Base-by-base conservation (phyloP, 139 green algal genomes). In the Asterochloris erici region DNA sequence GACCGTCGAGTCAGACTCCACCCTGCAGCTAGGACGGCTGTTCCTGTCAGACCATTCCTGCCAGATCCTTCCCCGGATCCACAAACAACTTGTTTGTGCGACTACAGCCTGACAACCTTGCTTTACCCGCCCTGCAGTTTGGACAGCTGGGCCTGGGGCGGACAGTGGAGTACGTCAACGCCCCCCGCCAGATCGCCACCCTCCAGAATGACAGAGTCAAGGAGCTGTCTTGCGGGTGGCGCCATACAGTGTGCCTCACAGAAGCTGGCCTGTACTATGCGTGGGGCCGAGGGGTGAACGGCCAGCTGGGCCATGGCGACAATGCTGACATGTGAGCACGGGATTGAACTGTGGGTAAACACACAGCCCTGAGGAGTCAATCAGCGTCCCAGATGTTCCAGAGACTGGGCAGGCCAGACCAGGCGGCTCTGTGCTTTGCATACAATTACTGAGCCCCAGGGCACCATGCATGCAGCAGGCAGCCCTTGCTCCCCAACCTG, bases 281-380 rank as follows among this genome's bases (percentile, higher is more conserved):
- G 61, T 98, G 95, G 94, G 95, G 95, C 4, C 81, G 95, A 10
- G 93, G 91, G 47, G 91, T 92, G 29, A 97, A 95, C 28, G 95
- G 94, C 0, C 95, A 98, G 91, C 91, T 98, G 68, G 92, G 94
- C 15, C 84, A 81, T 74, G 77, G 60, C 13, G 81, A 79, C 16
- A 68, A n/a, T 28, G 12, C 38, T 24, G 75, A 75, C 74, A 17
- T 77, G 79, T 82, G 27, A 81, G 73, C 61, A 0, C 60, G 21
- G 9, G 12, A 16, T 68, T 11, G 0, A 68, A 10, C 28, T 28
- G 47, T 61, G 15, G 15, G 15, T 27, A 9, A 6, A 13, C 62
- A 0, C 74, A 26, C 19, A 15, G 61, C 10, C 60, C 73, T 19
- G 19, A 23, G 21, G 38, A 21, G 15, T 28, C 60, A 69, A n/a